Conservation (phyloP, 495 filamentous ascomycete genomes). For the Penicillium roqueforti region DNA sequence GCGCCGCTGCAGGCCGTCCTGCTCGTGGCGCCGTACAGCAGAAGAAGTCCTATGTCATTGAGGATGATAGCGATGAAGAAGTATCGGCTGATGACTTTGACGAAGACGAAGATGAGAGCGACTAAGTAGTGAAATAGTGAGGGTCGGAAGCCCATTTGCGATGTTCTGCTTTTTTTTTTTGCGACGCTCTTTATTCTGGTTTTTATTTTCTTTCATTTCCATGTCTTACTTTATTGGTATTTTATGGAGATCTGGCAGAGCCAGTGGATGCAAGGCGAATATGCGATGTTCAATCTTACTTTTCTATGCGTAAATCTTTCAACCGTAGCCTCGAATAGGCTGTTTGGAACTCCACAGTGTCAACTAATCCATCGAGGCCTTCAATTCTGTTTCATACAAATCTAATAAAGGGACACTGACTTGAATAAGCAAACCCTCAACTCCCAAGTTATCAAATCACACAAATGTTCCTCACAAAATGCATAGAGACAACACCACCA, state of each 20-base stretch:
- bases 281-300: neutral
- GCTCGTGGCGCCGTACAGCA: slow-evolving; percentile 47
- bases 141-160: neutral
- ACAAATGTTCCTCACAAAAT: slow-evolving; percentile 2
- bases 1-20: slow-evolving; percentile 43
- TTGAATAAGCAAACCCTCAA: neutral
- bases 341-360: neutral
- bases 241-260: slow-evolving; percentile 20
- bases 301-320: neutral
- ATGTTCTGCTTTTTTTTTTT: slow-evolving; percentile 12
- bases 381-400: neutral
- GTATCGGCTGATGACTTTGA: slow-evolving; percentile 39
- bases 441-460: neutral
- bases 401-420: neutral
- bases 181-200: slow-evolving; percentile 3
- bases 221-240: slow-evolving; percentile 8
- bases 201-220: slow-evolving; percentile 10
- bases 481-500: neutral
- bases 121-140: slow-evolving; percentile 18
- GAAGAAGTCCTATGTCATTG: slow-evolving; percentile 54
- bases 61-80: slow-evolving; percentile 50
- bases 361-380: neutral
- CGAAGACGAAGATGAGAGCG: slow-evolving; percentile 31
- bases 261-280: slow-evolving; percentile 13
- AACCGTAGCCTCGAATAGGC: neutral